Percentiles rank a stretch among this genome's conserved stretches.
phyloP scores from a whole-genome alignment of 2,329 filamentous ascomycete species.

The Eutypa lata region DNA sequence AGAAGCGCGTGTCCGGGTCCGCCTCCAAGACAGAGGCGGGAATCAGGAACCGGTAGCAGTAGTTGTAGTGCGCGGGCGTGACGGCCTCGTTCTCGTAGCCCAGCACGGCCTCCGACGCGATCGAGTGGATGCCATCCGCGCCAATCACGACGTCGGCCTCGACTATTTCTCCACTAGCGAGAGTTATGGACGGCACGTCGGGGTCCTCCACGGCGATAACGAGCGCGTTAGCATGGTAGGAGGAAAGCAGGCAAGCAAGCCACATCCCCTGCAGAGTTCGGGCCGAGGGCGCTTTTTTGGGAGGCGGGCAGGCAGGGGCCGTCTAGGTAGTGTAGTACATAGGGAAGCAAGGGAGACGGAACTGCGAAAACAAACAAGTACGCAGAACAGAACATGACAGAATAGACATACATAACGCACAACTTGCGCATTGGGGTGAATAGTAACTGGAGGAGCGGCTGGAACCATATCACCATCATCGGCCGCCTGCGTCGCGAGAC shows the following conservation, averaged over 20 bases:
- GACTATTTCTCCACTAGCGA: conserved; percentile 26
- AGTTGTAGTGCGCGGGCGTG: conserved; percentile 26
- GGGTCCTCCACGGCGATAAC: conserved; percentile 52
- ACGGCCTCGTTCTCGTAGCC: conserved; percentile 23
- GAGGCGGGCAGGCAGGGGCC: no score
- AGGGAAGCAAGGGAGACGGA: neutral
- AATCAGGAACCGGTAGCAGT: conserved; percentile 35
- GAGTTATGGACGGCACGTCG: conserved; percentile 68
- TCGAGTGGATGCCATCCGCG: conserved; percentile 42
- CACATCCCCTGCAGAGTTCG: conserved; percentile 1
- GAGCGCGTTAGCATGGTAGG: conserved; percentile 7
- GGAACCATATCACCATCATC: no score
- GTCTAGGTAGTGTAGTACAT: no score
- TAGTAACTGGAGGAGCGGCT: no score
- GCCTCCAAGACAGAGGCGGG: conserved; percentile 23
- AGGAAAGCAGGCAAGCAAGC: conserved; percentile 9
- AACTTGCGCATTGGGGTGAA: conserved; percentile 21
- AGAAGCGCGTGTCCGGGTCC: conserved; percentile 29
- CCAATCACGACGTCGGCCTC: conserved; percentile 38
- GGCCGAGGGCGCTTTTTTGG: neutral
- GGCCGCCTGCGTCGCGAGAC: conserved; percentile 30
- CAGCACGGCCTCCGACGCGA: conserved; percentile 25
- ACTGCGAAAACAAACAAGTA: neutral
- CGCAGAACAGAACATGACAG: neutral
- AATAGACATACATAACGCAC: conserved; percentile 23